Conservation (phyloP, 2,329 filamentous ascomycete genomes). For the Thermoascus crustaceus region DNA sequence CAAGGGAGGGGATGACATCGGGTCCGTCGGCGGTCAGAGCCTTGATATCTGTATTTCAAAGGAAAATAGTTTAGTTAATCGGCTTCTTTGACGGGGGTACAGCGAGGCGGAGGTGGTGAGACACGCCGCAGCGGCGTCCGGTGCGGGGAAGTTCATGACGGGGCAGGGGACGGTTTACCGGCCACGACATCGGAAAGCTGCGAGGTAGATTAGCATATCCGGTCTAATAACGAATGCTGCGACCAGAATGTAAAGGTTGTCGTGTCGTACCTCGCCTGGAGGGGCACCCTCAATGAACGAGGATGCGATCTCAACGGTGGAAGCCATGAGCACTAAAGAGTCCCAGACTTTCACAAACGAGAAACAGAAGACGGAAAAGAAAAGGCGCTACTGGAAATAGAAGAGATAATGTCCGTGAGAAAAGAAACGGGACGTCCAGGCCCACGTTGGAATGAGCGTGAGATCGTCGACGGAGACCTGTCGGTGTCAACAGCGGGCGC, state of each 20-base stretch:
- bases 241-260: slow-evolving; percentile 3
- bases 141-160: slow-evolving; percentile 4
- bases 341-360: not conserved
- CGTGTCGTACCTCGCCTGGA: slow-evolving; percentile 74
- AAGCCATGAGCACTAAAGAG: slow-evolving; percentile 27
- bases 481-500: slow-evolving; percentile 13
- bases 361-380: not conserved
- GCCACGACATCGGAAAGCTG: slow-evolving; percentile 83
- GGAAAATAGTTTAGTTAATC: not conserved
- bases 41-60: slow-evolving; percentile 66
- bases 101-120: not conserved
- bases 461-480: slow-evolving; percentile 2
- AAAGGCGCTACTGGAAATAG: slow-evolving; percentile 4
- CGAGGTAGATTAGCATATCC: slow-evolving; percentile 1
- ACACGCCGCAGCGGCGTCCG: slow-evolving; percentile 2
- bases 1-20: slow-evolving; percentile 61
- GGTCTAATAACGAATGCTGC: not conserved
- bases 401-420: not conserved
- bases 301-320: slow-evolving; percentile 56
- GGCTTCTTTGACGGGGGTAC: not conserved
- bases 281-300: slow-evolving; percentile 91
- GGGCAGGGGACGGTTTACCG: slow-evolving; percentile 46
- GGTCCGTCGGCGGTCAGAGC: slow-evolving; percentile 64
- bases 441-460: not conserved
- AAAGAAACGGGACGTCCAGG: not conserved